These are phyloP conservation scores for Pleodorina starrii DNA, from an alignment of 139 green algal genomes.

Conservation along the genomic window DNA sequence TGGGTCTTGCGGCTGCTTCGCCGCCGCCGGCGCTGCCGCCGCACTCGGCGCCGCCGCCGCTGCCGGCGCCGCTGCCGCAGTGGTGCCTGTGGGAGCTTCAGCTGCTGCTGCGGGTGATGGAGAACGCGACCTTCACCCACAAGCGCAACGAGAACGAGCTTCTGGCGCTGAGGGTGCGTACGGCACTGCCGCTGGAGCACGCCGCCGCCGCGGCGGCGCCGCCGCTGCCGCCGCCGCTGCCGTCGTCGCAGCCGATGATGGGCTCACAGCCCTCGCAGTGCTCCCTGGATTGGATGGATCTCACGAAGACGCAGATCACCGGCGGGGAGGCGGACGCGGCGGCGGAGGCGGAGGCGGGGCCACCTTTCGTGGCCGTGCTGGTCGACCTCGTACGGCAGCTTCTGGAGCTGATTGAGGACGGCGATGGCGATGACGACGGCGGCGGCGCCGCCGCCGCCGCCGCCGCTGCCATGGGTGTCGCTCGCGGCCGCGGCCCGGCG, in stretches of 20 bases:
- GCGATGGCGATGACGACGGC: background rate
- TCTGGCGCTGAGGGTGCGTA: conserved; percentile 51
- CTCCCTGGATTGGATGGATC: background rate
- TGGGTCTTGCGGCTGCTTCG: background rate
- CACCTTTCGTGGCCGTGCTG: conserved; percentile 25
- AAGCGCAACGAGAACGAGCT: conserved; percentile 69
- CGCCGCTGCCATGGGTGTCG: conserved; percentile 23
- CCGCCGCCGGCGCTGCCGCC: background rate
- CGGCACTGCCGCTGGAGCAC: conserved; percentile 14
- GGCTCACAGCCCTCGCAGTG: background rate
- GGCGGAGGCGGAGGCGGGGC: background rate
- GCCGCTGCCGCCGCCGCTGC: background rate
- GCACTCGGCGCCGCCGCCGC: too few species aligned
- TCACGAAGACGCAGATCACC: background rate
- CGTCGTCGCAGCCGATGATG: background rate
- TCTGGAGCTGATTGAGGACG: background rate
- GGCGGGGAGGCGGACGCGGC: background rate
- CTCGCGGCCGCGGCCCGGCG: conserved; percentile 52
- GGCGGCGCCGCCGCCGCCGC: background rate
- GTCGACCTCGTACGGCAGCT: conserved; percentile 46
- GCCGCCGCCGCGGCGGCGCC: conserved; percentile 29
- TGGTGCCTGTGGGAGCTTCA: conserved; percentile 40
- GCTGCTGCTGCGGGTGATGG: conserved; percentile 67
- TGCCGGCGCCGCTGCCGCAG: background rate
- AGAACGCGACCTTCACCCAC: conserved; percentile 83